Evolutionary conservation across 768 basidiomycete species (phyloP).

Genomic region (Mycena albidolilacea): DNA sequence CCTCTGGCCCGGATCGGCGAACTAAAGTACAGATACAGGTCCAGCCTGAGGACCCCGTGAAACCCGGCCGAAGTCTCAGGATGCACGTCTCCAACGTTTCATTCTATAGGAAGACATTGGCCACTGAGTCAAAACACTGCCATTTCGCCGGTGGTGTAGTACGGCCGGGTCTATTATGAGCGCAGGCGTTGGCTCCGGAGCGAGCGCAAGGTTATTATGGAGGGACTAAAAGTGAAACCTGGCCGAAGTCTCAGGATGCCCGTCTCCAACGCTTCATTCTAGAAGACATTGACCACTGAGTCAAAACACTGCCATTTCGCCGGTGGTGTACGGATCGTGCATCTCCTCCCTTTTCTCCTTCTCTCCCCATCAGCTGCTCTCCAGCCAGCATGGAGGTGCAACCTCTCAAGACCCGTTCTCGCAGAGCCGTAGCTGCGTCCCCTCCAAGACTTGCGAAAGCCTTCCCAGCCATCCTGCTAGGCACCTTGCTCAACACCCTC

Average conservation of each 20-base stretch:
- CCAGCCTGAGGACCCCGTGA: background rate
- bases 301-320: constrained; percentile 1
- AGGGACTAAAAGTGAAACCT: too few species aligned
- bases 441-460: constrained; percentile 5
- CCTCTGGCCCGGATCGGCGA: too few species aligned
- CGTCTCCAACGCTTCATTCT: constrained; percentile 6
- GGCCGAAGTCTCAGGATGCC: background rate
- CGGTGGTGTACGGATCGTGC: background rate
- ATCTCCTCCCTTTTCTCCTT: background rate
- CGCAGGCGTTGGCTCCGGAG: too few species aligned
- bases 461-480: constrained; percentile 4
- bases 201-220: too few species aligned
- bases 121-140: too few species aligned
- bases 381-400: constrained; percentile 5
- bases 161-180: too few species aligned
- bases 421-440: constrained; percentile 5
- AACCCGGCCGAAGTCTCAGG: background rate
- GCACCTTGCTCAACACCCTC: constrained; percentile 7
- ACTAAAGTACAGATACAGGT: too few species aligned
- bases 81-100: constrained; percentile 1
- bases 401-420: constrained; percentile 4
- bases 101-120: too few species aligned
- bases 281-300: too few species aligned
- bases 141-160: background rate
- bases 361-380: background rate